Percentiles rank a stretch among this genome's conserved stretches.
phyloP scores from a whole-genome alignment of 352 stramenopile genomes.

The Thraustotheca clavata region DNA sequence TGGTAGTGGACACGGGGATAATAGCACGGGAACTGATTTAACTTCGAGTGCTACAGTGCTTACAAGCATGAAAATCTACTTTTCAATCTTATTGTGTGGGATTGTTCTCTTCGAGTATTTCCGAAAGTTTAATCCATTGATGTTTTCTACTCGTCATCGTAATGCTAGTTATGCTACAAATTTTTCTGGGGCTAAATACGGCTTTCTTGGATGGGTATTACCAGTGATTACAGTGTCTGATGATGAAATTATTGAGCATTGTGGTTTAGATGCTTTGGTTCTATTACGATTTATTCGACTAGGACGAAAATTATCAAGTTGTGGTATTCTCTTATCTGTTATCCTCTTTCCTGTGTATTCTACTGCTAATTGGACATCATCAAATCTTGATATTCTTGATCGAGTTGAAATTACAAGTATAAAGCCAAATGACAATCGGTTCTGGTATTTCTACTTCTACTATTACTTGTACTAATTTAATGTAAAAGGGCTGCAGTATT shows the following conservation, averaged over 20 bases:
- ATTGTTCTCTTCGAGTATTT: conserved; percentile 55
- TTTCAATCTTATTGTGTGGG: conserved; percentile 36
- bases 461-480: not conserved
- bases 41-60: conserved; percentile 49
- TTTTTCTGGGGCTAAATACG: conserved; percentile 20
- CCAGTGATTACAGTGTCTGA: conserved; percentile 38
- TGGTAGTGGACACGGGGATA: not conserved
- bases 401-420: not conserved
- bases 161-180: conserved; percentile 28
- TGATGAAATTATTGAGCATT: conserved; percentile 56
- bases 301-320: conserved; percentile 51
- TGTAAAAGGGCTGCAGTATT: conserved; percentile 26
- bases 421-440: not conserved
- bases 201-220: conserved; percentile 40
- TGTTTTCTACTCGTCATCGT: conserved; percentile 34
- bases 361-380: conserved; percentile 27
- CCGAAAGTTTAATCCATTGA: conserved; percentile 33
- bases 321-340: conserved; percentile 42
- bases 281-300: conserved; percentile 64
- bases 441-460: not conserved
- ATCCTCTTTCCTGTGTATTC: conserved; percentile 65
- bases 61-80: conserved; percentile 61
- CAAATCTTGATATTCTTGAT: not conserved
- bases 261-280: conserved; percentile 59
- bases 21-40: no score